Base-by-base conservation (phyloP, 768 basidiomycete species). In the Lactarius deliciosus region DNA sequence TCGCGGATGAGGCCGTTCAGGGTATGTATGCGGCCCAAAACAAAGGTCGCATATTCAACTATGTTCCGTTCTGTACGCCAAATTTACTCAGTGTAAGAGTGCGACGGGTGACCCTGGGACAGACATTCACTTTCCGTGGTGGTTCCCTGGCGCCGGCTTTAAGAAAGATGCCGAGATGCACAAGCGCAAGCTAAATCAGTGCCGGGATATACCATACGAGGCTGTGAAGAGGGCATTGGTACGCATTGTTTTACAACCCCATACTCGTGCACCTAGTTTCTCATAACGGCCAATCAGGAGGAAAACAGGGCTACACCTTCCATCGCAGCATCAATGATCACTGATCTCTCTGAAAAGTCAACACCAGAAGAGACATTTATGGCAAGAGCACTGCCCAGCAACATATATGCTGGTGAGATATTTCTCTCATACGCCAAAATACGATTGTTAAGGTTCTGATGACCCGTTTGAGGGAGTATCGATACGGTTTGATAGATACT, bases 11-110 rank as follows among this genome's bases (percentile, higher is more conserved):
- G 7, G 79, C 81, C 3, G 70, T 79, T 11, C 65, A 74, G 7
- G 73, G 73, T 6, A 65, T 81, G 41, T 70, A 68, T 6, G 66
- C 69, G 20, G 80, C 80, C 0, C 73, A 75, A 1, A 70, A 80
- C 0, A 81, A 81, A 7, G 70, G 76, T 41, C 84, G 79, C 68
- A 73, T 84, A 1, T 84, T 86, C 18, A 83, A 85, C 63, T 61
- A 68, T 25, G 50, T 76, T 18, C 76, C 75, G 15, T 61, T 74
- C 43, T 67, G 76, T 76, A 63, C 50, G 75, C 66, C 20, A 25
- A 41, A 57, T 54, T 45, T 11, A 59, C 45, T 64, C 54, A 54
- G 30, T 8, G 18, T 9, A 22, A 36, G 9, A 0, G 32, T 50
- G 13, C 57, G 5, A 25, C 41, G 16, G 30, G 18, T 65, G n/a